These are phyloP conservation scores for Aspergillus fijiensis DNA, from an alignment of 2,329 filamentous ascomycete species.

Conservation along the genomic window DNA sequence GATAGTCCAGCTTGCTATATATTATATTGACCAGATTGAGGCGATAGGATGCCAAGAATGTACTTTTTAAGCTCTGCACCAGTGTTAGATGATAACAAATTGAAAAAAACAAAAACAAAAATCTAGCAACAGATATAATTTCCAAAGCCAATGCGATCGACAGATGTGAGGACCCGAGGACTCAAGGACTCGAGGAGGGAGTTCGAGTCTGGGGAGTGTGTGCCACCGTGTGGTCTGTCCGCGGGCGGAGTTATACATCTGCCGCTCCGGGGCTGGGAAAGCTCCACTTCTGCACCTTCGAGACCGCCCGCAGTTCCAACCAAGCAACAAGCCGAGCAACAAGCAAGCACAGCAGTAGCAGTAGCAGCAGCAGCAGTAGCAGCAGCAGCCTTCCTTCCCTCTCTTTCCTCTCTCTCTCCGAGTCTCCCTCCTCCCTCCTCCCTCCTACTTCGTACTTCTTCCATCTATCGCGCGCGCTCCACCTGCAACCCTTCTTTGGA, in stretches of 20 bases:
- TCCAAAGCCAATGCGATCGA: not conserved
- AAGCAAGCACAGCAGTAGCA: conserved; percentile 1
- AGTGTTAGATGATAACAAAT: no score
- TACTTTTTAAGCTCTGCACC: no score
- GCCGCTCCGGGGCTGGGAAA: not conserved
- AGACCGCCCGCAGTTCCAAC: not conserved
- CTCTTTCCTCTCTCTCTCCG: conserved; percentile 2
- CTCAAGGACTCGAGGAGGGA: not conserved
- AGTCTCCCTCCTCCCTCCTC: not conserved
- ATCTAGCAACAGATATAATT: no score
- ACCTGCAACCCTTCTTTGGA: conserved; percentile 14
- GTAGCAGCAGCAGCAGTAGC: conserved; percentile 8
- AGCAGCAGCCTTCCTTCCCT: conserved; percentile 14
- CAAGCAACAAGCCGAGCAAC: not conserved
- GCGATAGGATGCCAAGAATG: no score
- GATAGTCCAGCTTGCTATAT: not conserved
- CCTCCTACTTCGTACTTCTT: conserved; percentile 13
- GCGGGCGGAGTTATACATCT: not conserved
- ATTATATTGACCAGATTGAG: not conserved
- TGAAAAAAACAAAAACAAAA: no score
- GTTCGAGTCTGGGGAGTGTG: not conserved
- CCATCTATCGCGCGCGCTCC: conserved; percentile 20
- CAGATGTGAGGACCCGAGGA: not conserved
- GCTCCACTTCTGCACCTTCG: conserved; percentile 2
- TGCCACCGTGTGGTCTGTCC: no score